Percentiles rank a stretch among this genome's conserved stretches.
These are phyloP conservation scores for Amaranthus cruentus DNA, from an alignment of 148 eudicot species.

Conservation along the genomic window DNA sequence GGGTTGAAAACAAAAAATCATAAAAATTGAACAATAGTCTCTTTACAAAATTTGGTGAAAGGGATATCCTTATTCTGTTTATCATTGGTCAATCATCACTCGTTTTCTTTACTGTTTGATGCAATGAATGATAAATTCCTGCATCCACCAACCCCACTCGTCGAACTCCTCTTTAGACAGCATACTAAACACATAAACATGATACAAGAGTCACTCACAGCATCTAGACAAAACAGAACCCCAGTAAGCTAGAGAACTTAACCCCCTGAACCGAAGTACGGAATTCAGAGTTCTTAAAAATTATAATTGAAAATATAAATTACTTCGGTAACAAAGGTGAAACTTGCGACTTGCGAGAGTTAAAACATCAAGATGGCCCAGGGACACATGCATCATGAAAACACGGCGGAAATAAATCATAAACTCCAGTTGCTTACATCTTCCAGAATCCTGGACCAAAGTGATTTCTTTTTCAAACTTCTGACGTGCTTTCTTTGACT, in stretches of 20 bases:
- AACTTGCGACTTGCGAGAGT: background rate
- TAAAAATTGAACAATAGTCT: too few species aligned
- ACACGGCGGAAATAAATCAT: background rate
- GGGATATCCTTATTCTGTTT: too few species aligned
- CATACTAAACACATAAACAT: background rate
- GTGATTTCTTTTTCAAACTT: slow-evolving; percentile 90
- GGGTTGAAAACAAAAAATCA: too few species aligned
- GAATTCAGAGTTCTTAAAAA: background rate
- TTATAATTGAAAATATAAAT: background rate
- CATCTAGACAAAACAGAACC: background rate
- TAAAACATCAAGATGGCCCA: background rate
- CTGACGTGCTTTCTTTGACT: slow-evolving; percentile 90
- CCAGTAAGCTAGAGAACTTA: background rate
- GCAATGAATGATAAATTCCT: background rate
- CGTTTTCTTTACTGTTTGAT: background rate
- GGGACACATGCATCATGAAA: background rate
- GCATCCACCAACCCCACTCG: background rate
- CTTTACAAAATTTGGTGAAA: too few species aligned
- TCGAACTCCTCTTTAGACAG: background rate
- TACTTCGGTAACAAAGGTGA: background rate
- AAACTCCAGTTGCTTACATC: slow-evolving; percentile 49
- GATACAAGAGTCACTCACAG: background rate
- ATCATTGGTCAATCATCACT: background rate
- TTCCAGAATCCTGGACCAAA: slow-evolving; percentile 92
- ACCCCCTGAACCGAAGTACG: background rate